Percentiles rank a stretch among this genome's conserved stretches.
Evolutionary conservation across 2,329 filamentous ascomycete genomes (phyloP).

Genomic region (Colletotrichum echinochloae): DNA sequence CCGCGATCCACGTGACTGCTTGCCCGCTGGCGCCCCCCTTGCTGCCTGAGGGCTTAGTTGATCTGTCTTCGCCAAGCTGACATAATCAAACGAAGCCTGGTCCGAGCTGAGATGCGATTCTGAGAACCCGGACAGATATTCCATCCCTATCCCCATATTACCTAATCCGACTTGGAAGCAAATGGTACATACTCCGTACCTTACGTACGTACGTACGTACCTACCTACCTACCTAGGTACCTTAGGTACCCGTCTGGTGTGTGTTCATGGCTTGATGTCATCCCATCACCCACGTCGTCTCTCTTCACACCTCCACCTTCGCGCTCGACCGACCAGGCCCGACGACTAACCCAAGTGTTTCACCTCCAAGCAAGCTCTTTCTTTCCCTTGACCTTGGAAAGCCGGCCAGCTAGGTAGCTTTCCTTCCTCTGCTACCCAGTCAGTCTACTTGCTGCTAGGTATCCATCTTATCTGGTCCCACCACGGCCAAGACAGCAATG

Average conservation of each 20-base stretch:
- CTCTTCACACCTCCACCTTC: not conserved
- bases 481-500: too few species aligned
- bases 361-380: too few species aligned
- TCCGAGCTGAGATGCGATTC: constrained; percentile 20
- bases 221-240: too few species aligned
- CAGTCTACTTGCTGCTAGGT: too few species aligned
- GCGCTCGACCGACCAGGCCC: not conserved
- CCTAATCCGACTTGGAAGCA: not conserved
- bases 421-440: too few species aligned
- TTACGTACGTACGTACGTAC: too few species aligned
- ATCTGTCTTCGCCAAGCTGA: not conserved
- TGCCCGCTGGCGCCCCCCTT: not conserved
- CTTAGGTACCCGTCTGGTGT: not conserved
- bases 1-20: constrained; percentile 33
- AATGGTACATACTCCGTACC: too few species aligned
- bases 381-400: too few species aligned
- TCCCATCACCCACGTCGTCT: not conserved
- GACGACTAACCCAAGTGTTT: not conserved
- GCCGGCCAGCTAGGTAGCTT: not conserved
- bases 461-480: too few species aligned
- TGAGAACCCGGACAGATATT: constrained; percentile 38
- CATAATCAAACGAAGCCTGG: not conserved
- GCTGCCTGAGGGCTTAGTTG: constrained; percentile 1
- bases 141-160: constrained; percentile 15
- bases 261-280: constrained; percentile 24